A percentile compares a stretch with the other conserved stretches of the same genome.
phyloP scores from a whole-genome alignment of 2,329 filamentous ascomycete species.

The Claviceps sp. region DNA sequence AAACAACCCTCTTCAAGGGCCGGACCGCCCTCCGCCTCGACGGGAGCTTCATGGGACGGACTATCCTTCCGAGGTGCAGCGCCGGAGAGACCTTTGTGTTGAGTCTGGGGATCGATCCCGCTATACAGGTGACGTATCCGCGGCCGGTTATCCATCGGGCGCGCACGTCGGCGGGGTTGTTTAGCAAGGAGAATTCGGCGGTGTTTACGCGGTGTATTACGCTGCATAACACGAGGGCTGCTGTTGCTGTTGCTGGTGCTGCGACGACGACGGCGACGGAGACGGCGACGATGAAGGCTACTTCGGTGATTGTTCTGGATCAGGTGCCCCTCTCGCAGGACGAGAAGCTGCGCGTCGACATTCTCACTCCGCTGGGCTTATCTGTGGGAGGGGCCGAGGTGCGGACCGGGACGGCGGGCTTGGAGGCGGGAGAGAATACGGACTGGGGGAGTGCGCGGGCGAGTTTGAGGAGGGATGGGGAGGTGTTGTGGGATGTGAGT shows the following conservation, averaged over 20 bases:
- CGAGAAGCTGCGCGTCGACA: constrained; percentile 35
- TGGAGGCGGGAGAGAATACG: constrained; percentile 13
- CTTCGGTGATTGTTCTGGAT: constrained; percentile 37
- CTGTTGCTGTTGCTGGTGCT: constrained; percentile 8
- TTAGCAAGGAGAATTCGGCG: constrained; percentile 34
- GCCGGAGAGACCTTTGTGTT: constrained; percentile 37
- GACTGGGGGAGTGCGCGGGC: constrained; percentile 39
- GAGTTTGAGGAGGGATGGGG: constrained; percentile 36
- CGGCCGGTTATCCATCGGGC: constrained; percentile 38
- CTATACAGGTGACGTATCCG: constrained; percentile 37
- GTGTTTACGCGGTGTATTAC: constrained; percentile 32
- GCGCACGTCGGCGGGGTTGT: constrained; percentile 33
- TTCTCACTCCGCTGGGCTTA: constrained; percentile 34
- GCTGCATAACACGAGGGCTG: constrained; percentile 33
- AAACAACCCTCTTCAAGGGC: constrained; percentile 38
- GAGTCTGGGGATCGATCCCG: constrained; percentile 42
- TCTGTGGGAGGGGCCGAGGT: constrained; percentile 22
- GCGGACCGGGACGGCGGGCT: constrained; percentile 15
- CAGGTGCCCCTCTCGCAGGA: constrained; percentile 46
- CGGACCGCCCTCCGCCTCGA: constrained; percentile 42
- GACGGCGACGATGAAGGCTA: constrained; percentile 13
- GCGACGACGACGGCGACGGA: too few species aligned
- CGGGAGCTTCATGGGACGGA: constrained; percentile 42
- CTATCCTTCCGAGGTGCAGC: constrained; percentile 36
- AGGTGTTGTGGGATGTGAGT: constrained; percentile 41